A percentile compares a stretch with the other conserved stretches of the same genome.
Conservation (phyloP, 2,329 filamentous ascomycete genomes). For the Trichoderma koningiopsis region DNA sequence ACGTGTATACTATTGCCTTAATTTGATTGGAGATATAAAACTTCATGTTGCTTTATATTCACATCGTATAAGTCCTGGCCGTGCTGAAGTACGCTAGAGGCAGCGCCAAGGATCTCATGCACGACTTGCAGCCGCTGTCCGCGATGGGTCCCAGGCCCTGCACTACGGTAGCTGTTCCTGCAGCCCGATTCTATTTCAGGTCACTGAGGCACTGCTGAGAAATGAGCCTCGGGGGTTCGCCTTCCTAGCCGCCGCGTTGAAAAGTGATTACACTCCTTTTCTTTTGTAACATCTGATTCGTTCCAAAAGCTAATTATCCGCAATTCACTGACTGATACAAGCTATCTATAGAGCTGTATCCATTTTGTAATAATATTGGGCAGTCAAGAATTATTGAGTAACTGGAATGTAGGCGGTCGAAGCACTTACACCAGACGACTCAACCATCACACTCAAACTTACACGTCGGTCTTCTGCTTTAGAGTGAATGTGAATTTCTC, state of each 20-base stretch:
- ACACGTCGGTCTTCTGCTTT: not conserved
- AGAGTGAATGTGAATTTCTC: not conserved
- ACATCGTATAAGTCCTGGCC: not conserved
- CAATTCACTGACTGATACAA: too few species aligned
- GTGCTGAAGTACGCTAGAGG: not conserved
- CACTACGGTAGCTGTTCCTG: not conserved
- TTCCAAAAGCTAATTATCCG: too few species aligned
- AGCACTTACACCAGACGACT: not conserved
- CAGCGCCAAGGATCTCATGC: not conserved
- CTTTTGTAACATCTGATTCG: too few species aligned
- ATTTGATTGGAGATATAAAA: not conserved
- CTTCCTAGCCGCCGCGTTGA: not conserved
- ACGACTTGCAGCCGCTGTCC: not conserved
- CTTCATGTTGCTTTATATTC: not conserved
- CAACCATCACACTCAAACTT: not conserved
- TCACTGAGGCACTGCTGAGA: conserved; percentile 1
- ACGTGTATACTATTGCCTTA: not conserved
- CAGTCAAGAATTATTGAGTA: too few species aligned
- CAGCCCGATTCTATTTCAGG: not conserved
- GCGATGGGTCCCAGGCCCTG: not conserved
- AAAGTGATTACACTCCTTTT: not conserved
- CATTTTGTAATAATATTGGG: too few species aligned
- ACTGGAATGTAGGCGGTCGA: not conserved
- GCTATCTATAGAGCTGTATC: not conserved
- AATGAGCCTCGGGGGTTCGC: not conserved